phyloP scores from a whole-genome alignment of 2,329 filamentous ascomycete genomes.

The Pseudogymnoascus sp. region DNA sequence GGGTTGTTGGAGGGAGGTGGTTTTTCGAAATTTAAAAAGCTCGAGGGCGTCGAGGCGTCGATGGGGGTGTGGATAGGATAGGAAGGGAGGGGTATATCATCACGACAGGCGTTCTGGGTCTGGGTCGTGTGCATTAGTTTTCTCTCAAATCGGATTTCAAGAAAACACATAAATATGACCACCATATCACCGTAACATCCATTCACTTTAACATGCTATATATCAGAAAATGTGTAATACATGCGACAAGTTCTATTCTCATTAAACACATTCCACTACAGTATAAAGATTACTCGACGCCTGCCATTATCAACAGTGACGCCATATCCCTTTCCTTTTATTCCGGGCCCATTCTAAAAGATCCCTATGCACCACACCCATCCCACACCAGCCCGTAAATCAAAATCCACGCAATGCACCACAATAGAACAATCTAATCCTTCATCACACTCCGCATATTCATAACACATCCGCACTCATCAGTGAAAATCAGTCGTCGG shows the following conservation, averaged over 20 bases:
- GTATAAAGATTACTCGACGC: constrained; percentile 1
- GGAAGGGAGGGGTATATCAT: not conserved
- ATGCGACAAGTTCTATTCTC: not conserved
- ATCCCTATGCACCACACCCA: not conserved
- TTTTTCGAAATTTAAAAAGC: not conserved
- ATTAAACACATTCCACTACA: not conserved
- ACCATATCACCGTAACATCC: not conserved
- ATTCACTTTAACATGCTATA: not conserved
- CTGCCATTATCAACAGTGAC: constrained; percentile 8
- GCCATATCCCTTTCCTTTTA: not conserved
- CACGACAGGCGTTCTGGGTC: not conserved
- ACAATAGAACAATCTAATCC: not conserved
- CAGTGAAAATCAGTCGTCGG: not conserved
- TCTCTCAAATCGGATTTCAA: not conserved
- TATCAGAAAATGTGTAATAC: not conserved
- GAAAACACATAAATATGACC: no score
- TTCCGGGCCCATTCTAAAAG: not conserved
- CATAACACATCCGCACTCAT: not conserved
- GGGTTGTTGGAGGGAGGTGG: not conserved
- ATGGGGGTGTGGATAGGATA: not conserved
- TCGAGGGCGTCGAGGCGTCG: not conserved
- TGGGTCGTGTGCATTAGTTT: not conserved
- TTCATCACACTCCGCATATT: not conserved
- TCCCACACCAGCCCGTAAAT: not conserved
- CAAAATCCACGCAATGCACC: not conserved